A percentile compares a stretch with the other conserved stretches of the same genome.
Conservation (phyloP, 345 rosid genomes). For the Rhodamnia rubescens region DNA sequence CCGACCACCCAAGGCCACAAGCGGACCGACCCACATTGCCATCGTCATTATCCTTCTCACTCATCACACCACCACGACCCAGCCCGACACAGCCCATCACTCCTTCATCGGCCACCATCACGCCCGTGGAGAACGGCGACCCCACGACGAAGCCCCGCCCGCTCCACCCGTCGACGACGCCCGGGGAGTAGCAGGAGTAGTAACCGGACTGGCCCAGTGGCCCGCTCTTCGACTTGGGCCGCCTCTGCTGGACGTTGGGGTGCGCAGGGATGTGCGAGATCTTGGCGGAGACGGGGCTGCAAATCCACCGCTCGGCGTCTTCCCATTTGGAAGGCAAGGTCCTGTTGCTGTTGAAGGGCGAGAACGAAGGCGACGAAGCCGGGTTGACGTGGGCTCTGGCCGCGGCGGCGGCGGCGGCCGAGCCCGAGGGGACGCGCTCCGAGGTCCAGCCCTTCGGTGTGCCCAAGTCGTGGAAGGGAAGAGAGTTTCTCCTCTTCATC, state of each 20-base stretch:
- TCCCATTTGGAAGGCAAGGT: slow-evolving; percentile 94
- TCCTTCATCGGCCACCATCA: slow-evolving; percentile 13
- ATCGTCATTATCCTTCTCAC: not conserved
- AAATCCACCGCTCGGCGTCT: slow-evolving; percentile 94
- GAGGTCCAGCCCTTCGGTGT: slow-evolving; percentile 70
- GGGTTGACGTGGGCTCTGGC: slow-evolving; percentile 45
- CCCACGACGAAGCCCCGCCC: slow-evolving; percentile 12
- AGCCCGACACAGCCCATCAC: slow-evolving; percentile 4
- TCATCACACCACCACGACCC: slow-evolving; percentile 1
- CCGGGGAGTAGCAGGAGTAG: not conserved
- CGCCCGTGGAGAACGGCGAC: slow-evolving; percentile 31
- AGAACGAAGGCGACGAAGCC: slow-evolving; percentile 41
- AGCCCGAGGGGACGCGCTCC: slow-evolving; percentile 65
- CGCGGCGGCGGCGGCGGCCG: slow-evolving; percentile 7
- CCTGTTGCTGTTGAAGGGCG: slow-evolving; percentile 78
- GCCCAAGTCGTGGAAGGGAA: not conserved
- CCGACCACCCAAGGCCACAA: slow-evolving; percentile 36
- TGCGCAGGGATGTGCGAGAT: not conserved
- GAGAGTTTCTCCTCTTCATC: not conserved
- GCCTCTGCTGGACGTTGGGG: slow-evolving; percentile 29
- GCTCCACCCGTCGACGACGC: slow-evolving; percentile 30
- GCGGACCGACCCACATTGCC: slow-evolving; percentile 15
- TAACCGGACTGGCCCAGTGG: slow-evolving; percentile 16
- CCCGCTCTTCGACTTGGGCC: slow-evolving; percentile 71
- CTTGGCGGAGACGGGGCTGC: slow-evolving; percentile 55